Percentiles rank a stretch among this genome's conserved stretches.
Evolutionary conservation across 2,329 filamentous ascomycete species (phyloP).

Genomic region (Xylariomycetidae sp.): DNA sequence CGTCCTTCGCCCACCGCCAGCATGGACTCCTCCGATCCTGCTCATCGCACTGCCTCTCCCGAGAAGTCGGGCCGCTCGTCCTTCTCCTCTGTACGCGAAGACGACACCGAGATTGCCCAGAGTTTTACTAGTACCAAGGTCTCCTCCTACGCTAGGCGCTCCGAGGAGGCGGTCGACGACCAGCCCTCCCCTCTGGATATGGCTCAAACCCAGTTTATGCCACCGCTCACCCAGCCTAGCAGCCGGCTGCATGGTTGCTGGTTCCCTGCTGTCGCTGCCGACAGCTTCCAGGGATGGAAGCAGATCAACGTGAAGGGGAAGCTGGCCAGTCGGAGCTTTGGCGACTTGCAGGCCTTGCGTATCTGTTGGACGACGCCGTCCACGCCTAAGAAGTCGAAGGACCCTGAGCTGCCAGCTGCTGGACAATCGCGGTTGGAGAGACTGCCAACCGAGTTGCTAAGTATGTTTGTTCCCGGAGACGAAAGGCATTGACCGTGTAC

Average conservation of each 20-base stretch:
- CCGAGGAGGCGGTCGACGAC: slow-evolving; percentile 44
- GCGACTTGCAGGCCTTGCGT: slow-evolving; percentile 50
- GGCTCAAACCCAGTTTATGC: slow-evolving; percentile 40
- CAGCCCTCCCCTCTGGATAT: slow-evolving; percentile 37
- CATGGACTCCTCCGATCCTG: slow-evolving; percentile 17
- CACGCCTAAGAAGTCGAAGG: slow-evolving; percentile 22
- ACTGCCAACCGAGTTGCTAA: slow-evolving; percentile 64
- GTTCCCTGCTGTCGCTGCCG: slow-evolving; percentile 42
- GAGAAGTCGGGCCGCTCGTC: slow-evolving; percentile 43
- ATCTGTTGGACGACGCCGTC: slow-evolving; percentile 47
- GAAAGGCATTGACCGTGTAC: slow-evolving; percentile 5
- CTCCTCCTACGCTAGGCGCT: slow-evolving; percentile 46
- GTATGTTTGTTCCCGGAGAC: slow-evolving; percentile 40
- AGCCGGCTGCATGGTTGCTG: slow-evolving; percentile 53
- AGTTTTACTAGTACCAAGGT: slow-evolving; percentile 58
- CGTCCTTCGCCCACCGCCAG: slow-evolving; percentile 15
- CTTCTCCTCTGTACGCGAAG: slow-evolving; percentile 58
- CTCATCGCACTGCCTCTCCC: slow-evolving; percentile 17
- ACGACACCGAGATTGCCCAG: slow-evolving; percentile 53
- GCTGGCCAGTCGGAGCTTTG: slow-evolving; percentile 54
- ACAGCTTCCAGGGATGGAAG: slow-evolving; percentile 58
- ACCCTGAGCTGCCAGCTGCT: slow-evolving; percentile 29
- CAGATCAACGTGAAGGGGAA: slow-evolving; percentile 54
- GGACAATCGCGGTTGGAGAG: slow-evolving; percentile 57
- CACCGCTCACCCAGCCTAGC: slow-evolving; percentile 48